Conservation (phyloP, 2,329 filamentous ascomycete genomes). For the Xylariaceae sp. region DNA sequence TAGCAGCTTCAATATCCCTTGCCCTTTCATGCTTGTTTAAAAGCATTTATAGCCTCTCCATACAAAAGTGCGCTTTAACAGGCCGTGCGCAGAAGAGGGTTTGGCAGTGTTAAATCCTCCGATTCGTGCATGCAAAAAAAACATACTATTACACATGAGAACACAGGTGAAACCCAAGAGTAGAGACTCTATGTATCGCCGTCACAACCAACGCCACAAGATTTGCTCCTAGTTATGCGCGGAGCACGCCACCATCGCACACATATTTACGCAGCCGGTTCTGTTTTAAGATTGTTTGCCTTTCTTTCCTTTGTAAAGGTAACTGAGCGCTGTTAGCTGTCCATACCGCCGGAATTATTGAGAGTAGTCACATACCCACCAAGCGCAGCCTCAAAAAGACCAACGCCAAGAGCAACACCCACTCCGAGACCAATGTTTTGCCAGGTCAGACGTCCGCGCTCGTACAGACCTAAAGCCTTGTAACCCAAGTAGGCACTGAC, state of each 20-base stretch:
- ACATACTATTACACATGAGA: conserved; percentile 24
- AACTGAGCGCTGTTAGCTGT: conserved; percentile 32
- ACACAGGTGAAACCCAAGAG: conserved; percentile 24
- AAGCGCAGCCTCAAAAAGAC: conserved; percentile 56
- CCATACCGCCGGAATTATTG: background rate
- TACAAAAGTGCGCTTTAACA: too few species aligned
- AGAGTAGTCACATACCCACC: conserved; percentile 49
- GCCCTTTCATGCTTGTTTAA: too few species aligned
- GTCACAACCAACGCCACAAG: conserved; percentile 10
- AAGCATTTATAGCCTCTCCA: too few species aligned
- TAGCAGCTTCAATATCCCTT: too few species aligned
- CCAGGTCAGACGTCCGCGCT: conserved; percentile 57
- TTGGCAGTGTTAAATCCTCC: background rate
- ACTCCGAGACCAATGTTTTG: conserved; percentile 57
- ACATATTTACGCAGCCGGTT: background rate
- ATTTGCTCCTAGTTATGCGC: background rate
- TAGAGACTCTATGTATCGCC: conserved; percentile 26
- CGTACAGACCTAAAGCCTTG: conserved; percentile 62
- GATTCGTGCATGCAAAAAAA: conserved; percentile 16
- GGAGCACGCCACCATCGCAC: background rate
- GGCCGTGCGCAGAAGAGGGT: background rate
- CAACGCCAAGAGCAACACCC: conserved; percentile 56
- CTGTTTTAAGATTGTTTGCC: conserved; percentile 34
- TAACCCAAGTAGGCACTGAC: conserved; percentile 60
- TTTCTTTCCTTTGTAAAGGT: conserved; percentile 43